These are phyloP conservation scores for Microdochium trichocladiopsis DNA, from an alignment of 2,329 filamentous ascomycete species.

Conservation along the genomic window DNA sequence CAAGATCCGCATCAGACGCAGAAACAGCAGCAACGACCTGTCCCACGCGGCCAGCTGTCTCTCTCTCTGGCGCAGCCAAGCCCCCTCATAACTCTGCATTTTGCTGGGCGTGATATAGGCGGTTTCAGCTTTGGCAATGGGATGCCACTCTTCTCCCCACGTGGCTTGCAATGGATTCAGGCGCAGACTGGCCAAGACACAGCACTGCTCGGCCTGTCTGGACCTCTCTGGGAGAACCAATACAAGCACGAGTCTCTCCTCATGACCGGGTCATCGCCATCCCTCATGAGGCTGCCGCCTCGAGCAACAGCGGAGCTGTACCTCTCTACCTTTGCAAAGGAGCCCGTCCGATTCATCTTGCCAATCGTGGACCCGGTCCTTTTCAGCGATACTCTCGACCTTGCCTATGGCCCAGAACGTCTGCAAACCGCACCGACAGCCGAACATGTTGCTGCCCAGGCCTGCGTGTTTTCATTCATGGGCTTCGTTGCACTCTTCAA, in stretches of 20 bases:
- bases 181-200: conserved; percentile 32
- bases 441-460: conserved; percentile 20
- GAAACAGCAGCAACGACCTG: too few species aligned
- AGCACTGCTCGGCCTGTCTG: conserved; percentile 16
- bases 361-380: conserved; percentile 39
- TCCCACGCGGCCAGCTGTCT: too few species aligned
- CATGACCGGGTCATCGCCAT: background rate
- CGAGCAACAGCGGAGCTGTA: conserved; percentile 17
- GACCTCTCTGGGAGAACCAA: conserved; percentile 6
- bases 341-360: conserved; percentile 34
- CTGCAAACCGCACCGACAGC: conserved; percentile 18
- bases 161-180: conserved; percentile 40
- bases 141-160: conserved; percentile 38
- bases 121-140: conserved; percentile 38
- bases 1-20: too few species aligned
- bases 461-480: conserved; percentile 41
- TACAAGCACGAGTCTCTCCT: background rate
- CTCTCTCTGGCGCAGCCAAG: background rate
- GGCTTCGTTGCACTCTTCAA: conserved; percentile 24
- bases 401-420: conserved; percentile 30
- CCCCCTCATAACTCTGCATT: conserved; percentile 23
- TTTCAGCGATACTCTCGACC: conserved; percentile 34
- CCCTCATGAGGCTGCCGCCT: conserved; percentile 26
- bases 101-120: conserved; percentile 38
- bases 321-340: conserved; percentile 20